phyloP scores from a whole-genome alignment of 768 basidiomycete genomes.

The Holtermanniella nyarrowii region DNA sequence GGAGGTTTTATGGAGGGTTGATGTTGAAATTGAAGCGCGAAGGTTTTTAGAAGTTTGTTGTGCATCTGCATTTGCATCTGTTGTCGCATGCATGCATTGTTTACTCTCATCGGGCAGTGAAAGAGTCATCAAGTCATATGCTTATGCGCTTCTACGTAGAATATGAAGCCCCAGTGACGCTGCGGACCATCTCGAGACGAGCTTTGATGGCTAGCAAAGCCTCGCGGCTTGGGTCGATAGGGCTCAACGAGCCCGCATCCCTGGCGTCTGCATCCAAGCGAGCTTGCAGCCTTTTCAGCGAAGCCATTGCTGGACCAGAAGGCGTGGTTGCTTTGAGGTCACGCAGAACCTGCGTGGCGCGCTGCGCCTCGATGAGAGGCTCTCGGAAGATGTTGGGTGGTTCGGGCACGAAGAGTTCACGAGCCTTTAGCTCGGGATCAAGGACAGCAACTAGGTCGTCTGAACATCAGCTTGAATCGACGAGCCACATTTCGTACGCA shows the following conservation, averaged over 20 bases:
- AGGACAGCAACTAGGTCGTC: not conserved
- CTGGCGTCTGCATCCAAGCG: too few relatives aligned
- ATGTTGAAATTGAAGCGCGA: slow-evolving; percentile 86
- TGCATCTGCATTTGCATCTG: too few relatives aligned
- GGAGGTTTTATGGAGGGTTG: slow-evolving; percentile 79
- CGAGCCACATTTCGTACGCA: not conserved
- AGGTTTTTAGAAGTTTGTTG: slow-evolving; percentile 51
- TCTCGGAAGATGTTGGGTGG: slow-evolving; percentile 35
- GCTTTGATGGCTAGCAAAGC: not conserved
- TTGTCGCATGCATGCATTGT: not conserved
- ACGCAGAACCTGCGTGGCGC: slow-evolving; percentile 6
- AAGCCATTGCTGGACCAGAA: too few relatives aligned
- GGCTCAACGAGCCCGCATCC: not conserved
- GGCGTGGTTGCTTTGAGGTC: not conserved
- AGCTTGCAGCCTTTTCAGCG: too few relatives aligned
- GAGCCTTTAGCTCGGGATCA: not conserved
- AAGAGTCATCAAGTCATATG: too few relatives aligned
- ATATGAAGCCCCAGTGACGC: too few relatives aligned
- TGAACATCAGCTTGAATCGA: too few relatives aligned
- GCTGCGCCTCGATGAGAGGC: slow-evolving; percentile 16
- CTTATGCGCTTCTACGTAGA: too few relatives aligned
- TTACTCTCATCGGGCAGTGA: too few relatives aligned
- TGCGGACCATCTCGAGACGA: not conserved
- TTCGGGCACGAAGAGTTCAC: slow-evolving; percentile 34
- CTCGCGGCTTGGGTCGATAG: not conserved